Evolutionary conservation across 2,329 filamentous ascomycete species (phyloP).

Genomic region (Sporothrix phasma): DNA sequence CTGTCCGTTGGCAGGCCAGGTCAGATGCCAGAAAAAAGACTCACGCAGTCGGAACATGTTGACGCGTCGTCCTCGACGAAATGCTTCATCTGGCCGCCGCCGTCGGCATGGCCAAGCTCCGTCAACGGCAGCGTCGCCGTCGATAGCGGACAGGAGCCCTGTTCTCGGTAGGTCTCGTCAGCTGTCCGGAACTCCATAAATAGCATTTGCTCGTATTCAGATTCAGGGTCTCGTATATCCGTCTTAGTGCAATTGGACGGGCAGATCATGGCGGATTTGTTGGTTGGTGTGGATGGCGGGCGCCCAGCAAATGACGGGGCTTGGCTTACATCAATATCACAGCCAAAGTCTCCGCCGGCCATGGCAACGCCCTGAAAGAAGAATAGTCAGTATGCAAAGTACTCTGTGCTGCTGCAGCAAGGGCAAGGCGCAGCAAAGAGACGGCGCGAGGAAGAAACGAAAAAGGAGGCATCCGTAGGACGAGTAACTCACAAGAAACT

Average conservation of each 20-base stretch:
- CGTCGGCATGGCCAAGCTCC: conserved; percentile 25
- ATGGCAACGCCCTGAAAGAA: conserved; percentile 24
- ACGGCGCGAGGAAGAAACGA: not conserved
- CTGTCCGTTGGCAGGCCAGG: not conserved
- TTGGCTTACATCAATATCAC: conserved; percentile 26
- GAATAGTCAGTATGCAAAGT: conserved; percentile 41
- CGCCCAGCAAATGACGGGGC: conserved; percentile 1
- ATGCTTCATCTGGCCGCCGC: conserved; percentile 43
- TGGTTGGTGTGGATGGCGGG: not conserved
- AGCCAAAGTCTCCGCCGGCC: conserved; percentile 41
- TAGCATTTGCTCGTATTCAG: not conserved
- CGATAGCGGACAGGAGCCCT: conserved; percentile 29
- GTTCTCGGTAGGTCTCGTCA: too few species aligned
- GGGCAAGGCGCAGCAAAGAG: not conserved
- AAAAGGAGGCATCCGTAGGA: too few species aligned
- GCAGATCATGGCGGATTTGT: not conserved
- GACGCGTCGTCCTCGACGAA: conserved; percentile 42
- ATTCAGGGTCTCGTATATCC: conserved; percentile 3
- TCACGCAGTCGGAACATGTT: conserved; percentile 45
- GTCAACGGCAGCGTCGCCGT: conserved; percentile 26
- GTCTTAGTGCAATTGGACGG: not conserved
- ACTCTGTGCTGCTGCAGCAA: too few species aligned
- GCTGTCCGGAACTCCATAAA: too few species aligned
- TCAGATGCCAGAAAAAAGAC: too few species aligned
- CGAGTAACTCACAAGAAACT: conserved; percentile 14